A percentile compares a stretch with the other conserved stretches of the same genome.
These are phyloP conservation scores for Scheffersomyces illinoinensis DNA, from an alignment of 1,139 yeast genomes.

Conservation along the genomic window DNA sequence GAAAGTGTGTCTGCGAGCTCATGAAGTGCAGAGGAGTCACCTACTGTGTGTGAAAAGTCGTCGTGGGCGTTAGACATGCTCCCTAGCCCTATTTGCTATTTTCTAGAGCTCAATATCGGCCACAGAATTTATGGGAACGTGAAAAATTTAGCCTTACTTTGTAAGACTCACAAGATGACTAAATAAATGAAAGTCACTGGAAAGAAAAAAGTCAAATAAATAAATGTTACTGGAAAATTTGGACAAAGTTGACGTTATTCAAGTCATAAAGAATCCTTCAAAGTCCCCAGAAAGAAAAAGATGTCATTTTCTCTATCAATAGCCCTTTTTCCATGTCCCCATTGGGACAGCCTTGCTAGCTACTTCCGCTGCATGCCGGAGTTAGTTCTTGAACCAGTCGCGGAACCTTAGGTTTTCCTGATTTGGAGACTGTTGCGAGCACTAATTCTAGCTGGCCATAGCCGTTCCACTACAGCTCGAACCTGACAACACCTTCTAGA, in stretches of 20 bases:
- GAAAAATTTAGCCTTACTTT: background rate
- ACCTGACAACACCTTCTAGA: background rate
- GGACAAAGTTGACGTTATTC: background rate
- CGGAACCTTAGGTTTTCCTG: background rate
- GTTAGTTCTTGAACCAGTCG: background rate
- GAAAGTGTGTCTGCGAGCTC: background rate
- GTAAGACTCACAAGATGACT: background rate
- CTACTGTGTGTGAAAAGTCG: background rate
- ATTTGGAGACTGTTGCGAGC: background rate
- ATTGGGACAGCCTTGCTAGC: background rate
- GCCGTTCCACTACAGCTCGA: background rate
- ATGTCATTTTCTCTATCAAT: background rate
- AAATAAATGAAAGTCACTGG: background rate
- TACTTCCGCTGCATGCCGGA: background rate
- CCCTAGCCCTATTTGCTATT: too few species aligned
- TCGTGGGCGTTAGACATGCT: background rate
- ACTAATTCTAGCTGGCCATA: background rate
- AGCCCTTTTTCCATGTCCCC: background rate
- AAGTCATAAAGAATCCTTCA: background rate
- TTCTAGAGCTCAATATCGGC: background rate
- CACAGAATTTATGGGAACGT: background rate
- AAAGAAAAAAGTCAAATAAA: too few species aligned
- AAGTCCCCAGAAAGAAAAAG: background rate
- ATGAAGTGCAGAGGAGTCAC: background rate
- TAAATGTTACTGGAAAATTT: background rate